These are phyloP conservation scores for Wickerhamiella bombiphila DNA, from an alignment of 805 yeast species.

Conservation along the genomic window DNA sequence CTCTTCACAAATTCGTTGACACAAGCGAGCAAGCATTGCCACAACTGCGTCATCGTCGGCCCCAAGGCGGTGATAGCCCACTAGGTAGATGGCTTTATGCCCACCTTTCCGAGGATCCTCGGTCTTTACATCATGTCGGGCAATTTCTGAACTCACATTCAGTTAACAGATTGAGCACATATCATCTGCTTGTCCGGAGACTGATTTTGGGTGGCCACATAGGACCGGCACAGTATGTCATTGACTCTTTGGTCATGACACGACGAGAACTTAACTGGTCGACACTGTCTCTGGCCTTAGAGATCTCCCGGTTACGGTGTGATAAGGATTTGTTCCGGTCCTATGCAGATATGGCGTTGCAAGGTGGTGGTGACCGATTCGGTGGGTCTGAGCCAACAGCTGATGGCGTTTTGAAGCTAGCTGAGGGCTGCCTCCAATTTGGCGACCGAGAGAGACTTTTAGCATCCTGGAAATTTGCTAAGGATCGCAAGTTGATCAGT, in stretches of 20 bases:
- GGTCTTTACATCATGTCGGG: conserved; percentile 13
- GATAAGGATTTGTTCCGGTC: conserved; percentile 4
- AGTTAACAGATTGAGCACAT: conserved; percentile 17
- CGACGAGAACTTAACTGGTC: conserved; percentile 10
- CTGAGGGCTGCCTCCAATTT: conserved; percentile 1
- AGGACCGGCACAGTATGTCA: conserved; percentile 17
- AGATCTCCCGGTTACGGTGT: conserved; percentile 8
- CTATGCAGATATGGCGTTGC: conserved; percentile 1
- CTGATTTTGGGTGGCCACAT: conserved; percentile 13
- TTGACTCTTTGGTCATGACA: conserved; percentile 18
- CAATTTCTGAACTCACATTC: conserved; percentile 14
- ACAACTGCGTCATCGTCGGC: conserved; percentile 4
- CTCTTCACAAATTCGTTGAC: conserved; percentile 8
- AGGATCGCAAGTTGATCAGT: neutral
- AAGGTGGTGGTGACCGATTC: neutral
- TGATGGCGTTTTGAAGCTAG: neutral
- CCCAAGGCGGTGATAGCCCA: conserved; percentile 2
- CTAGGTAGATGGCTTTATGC: conserved; percentile 2
- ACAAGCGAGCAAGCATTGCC: conserved; percentile 12
- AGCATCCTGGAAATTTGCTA: neutral
- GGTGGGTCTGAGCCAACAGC: neutral
- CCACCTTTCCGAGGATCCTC: neutral
- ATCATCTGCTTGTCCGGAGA: conserved; percentile 16
- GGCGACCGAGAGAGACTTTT: neutral
- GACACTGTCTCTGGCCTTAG: conserved; percentile 10